Evolutionary conservation across 164 flowering plant genomes (phyloP).

Genomic region (Vitis cinerea): DNA sequence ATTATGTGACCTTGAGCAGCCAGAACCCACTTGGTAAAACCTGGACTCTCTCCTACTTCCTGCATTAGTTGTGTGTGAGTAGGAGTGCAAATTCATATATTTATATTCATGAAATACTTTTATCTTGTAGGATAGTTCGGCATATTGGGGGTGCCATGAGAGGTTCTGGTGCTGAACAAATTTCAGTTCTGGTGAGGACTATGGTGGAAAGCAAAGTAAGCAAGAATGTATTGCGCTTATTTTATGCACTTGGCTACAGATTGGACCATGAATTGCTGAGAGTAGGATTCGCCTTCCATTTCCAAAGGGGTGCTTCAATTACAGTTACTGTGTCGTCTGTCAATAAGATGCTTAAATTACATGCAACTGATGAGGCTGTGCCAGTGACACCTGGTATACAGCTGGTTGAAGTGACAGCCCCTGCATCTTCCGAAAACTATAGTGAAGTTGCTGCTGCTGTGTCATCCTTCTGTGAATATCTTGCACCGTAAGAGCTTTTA

Average conservation of each 20-base stretch:
- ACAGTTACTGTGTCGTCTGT: slow-evolving; percentile 81
- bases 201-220: slow-evolving; percentile 87
- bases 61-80: not conserved
- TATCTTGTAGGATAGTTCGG: slow-evolving; percentile 64
- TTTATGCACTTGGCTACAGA: slow-evolving; percentile 85
- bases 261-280: slow-evolving; percentile 83
- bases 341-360: slow-evolving; percentile 79
- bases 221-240: slow-evolving; percentile 81
- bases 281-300: slow-evolving; percentile 77
- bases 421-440: slow-evolving; percentile 82
- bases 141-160: slow-evolving; percentile 94
- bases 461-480: slow-evolving; percentile 91
- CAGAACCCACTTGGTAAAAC: slow-evolving; percentile 79
- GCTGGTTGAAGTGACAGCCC: slow-evolving; percentile 91
- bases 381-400: slow-evolving; percentile 92
- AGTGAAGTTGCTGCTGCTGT: slow-evolving; percentile 76
- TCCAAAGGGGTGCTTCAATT: slow-evolving; percentile 73
- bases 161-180: slow-evolving; percentile 96
- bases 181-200: slow-evolving; percentile 77
- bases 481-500: slow-evolving; percentile 81
- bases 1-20: slow-evolving; percentile 84
- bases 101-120: not conserved
- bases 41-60: not conserved
- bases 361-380: slow-evolving; percentile 81
- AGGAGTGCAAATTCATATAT: not conserved